Evolutionary conservation across 208 protist species (phyloP), one percentile per base, ranked within the genome.

Genomic region (Borovskyia barvae): DNA sequence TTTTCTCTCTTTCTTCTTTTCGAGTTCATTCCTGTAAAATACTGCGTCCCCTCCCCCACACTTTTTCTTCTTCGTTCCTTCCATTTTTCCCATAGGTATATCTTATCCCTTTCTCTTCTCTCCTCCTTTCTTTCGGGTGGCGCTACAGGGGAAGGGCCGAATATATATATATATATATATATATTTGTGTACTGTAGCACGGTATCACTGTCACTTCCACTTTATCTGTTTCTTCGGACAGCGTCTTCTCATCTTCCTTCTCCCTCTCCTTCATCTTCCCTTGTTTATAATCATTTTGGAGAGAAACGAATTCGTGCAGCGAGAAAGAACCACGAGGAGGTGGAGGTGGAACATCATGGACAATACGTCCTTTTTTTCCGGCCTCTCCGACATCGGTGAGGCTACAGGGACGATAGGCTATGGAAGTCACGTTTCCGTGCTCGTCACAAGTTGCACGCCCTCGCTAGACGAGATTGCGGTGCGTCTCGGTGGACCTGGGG

Each of bases 401-500:
- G 60, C 67, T 12, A 65, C 72, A 20, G 56, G 57, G 22, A 46
- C 67, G 32, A 46, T 57, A 14, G 39, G 42, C 42, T 79, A 79
- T 39, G 77, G 77, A 12, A 50, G 66, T 8, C 49, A n/a, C 15
- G 49, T 83, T 24, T 79, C 66, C 3, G 19, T 83, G 15, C 63
- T 69, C 49, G 57, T 83, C 19, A 43, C 42, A 17, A 36, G 49
- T 26, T 77, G 70, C 50, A 56, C 47, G 7, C 67, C 72, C 1
- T 11, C 41, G 2, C 41, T 48, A n/a, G 28, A 55, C 7, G 59
- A 51, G 9, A 19, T 90, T 1, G 68, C 57, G 25, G 66, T 83
- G 30, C 77, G 82, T 5, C 77, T 90, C 6, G 82, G 82, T 37
- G 82, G 82, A 8, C 69, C 82, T 8, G 65, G 74, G 25, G 47